Evolutionary conservation across 2,329 filamentous ascomycete species (phyloP), one percentile per base, ranked within the genome.

Genomic region (Apiospora kogelbergensis): DNA sequence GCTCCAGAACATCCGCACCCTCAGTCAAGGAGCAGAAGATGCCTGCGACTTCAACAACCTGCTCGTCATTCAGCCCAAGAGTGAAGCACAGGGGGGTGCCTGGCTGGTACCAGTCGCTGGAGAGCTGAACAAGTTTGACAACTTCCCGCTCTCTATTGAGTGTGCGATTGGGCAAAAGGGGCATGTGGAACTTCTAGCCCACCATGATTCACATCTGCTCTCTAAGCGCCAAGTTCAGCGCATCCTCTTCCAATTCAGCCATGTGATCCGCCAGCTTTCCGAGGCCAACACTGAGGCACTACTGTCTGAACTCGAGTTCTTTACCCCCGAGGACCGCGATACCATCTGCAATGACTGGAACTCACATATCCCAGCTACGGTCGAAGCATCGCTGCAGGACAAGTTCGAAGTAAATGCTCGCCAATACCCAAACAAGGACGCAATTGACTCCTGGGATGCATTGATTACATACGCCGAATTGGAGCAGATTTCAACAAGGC

Each of bases 51-150:
- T 70, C 60, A 79, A 79, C 44, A 83, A 79, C 24, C 73, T 81
- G 22, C 72, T 84, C 2, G 77, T 81, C 22, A 76, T 83, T 30
- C 81, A 83, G 20, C 70, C 73, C 17, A 48, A 68, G 10, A 11
- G 45, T n/a, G 44, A 63, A 6, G 40, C 10, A 0, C 41, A 63
- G 37, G 17, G 40, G 0, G 30, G 48, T 1, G 20, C 17, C 15
- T 65, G 65, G 57, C 60, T 69, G 22, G 20, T 26, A 2, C 53
- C 53, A 2, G 60, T 63, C 5, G 24, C 66, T 5, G 68, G 42
- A 6, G 60, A 30, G 20, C 44, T 66, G 64, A 44, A 46, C 26
- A 42, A 42, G 26, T 70, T 69, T 20, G 66, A 67, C 24, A 66
- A 46, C 33, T 66, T 66, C 64, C 68, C 68, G 22, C 41, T 69